These are phyloP conservation scores for Capillidium rhysosporum DNA, from an alignment of 371 early-diverging fungal species.

Conservation along the genomic window DNA sequence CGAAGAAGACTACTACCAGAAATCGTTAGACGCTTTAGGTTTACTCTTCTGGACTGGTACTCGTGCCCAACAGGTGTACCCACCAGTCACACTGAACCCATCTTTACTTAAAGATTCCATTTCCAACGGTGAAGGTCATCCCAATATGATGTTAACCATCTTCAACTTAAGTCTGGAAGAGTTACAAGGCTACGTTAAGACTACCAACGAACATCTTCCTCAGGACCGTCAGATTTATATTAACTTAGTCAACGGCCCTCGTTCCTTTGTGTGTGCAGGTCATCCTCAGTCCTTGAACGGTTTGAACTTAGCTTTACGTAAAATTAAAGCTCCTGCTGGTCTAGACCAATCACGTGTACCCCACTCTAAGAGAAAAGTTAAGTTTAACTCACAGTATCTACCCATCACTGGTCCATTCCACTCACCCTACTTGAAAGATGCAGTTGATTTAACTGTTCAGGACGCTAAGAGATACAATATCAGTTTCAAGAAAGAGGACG, in stretches of 20 bases:
- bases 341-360: conserved; percentile 75
- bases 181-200: conserved; percentile 55
- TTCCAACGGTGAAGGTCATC: conserved; percentile 74
- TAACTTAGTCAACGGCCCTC: conserved; percentile 76
- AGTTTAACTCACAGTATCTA: conserved; percentile 68
- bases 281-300: conserved; percentile 80
- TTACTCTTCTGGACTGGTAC: conserved; percentile 83
- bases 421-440: conserved; percentile 42
- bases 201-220: conserved; percentile 68
- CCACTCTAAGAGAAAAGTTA: conserved; percentile 64
- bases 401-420: conserved; percentile 85
- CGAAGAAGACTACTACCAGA: conserved; percentile 54
- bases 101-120: conserved; percentile 71
- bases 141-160: conserved; percentile 85
- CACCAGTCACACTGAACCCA: conserved; percentile 74
- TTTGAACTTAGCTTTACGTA: conserved; percentile 65
- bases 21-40: conserved; percentile 70
- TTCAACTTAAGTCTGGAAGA: conserved; percentile 51
- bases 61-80: conserved; percentile 70
- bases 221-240: conserved; percentile 58
- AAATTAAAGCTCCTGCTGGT: conserved; percentile 60
- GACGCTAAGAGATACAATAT: conserved; percentile 38
- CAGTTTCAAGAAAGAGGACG: conserved; percentile 26
- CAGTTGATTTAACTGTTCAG: conserved; percentile 32
- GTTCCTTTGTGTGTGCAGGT: conserved; percentile 65